Conservation (phyloP, 257 asterid species). For the Dorcoceras hygrometricum region DNA sequence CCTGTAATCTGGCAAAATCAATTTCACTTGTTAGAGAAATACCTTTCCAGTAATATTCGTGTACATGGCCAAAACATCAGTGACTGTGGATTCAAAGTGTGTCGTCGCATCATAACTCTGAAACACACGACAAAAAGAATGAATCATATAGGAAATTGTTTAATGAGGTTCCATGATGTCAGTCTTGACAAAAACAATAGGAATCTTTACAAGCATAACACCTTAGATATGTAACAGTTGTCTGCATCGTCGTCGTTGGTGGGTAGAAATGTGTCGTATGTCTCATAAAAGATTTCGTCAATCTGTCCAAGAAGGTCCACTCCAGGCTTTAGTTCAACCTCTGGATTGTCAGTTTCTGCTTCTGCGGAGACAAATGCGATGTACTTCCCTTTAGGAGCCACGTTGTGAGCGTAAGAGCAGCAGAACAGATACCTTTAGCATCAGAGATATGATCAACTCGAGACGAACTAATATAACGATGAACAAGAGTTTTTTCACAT, state of each 20-base stretch:
- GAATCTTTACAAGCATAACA: conserved; percentile 25
- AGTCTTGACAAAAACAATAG: neutral
- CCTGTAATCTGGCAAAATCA: neutral
- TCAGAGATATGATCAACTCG: conserved; percentile 1
- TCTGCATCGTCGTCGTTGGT: conserved; percentile 49
- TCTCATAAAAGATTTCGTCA: conserved; percentile 90
- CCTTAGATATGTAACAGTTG: conserved; percentile 67
- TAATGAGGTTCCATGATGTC: neutral
- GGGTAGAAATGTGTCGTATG: conserved; percentile 76
- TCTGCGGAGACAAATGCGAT: conserved; percentile 84
- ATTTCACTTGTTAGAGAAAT: neutral
- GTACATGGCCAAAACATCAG: conserved; percentile 53
- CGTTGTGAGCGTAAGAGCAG: conserved; percentile 90
- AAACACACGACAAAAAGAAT: conserved; percentile 10
- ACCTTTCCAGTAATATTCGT: conserved; percentile 65
- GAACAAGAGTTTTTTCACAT: no score
- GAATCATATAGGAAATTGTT: neutral
- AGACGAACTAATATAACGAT: neutral
- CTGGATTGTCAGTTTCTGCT: conserved; percentile 86
- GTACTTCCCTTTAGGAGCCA: conserved; percentile 88
- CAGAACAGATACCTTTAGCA: conserved; percentile 85
- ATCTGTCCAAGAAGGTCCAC: conserved; percentile 85
- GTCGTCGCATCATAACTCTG: conserved; percentile 65
- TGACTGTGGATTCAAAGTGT: conserved; percentile 63
- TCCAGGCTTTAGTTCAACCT: conserved; percentile 88